Base-by-base conservation (phyloP, 441 rosid species). In the Erodium moschatum region DNA sequence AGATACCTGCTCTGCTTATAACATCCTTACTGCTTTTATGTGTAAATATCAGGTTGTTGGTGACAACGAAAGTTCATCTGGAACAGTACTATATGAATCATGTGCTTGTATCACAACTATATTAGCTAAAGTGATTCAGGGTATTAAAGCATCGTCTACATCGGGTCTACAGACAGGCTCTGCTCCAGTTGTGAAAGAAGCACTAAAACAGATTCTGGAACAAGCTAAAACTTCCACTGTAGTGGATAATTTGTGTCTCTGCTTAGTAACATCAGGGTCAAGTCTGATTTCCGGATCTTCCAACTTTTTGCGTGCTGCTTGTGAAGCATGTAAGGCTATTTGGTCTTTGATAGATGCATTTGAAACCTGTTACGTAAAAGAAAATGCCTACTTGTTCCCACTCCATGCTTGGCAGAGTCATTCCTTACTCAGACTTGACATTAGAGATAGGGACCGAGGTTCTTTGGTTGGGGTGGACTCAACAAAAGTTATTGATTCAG, bases 281-380 rank as follows among this genome's bases (percentile, higher is more conserved):
- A 81, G 89, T 84, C 88, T 91, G 40, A 79, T 81, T 76, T 83
- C 92, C 7, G 95, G 92, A 67, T 88, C 96, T 69, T 85, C 94
- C 73, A 84, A 83, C 72, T 82, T 94, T 85, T 73, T 87, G 78
- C 89, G 78, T 70, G 92, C 86, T 74, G 94, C 92, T 61, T 81
- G 89, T 46, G 99, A 91, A 82, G 92, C 91, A 73, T 87, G 94
- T 73, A 87, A 75, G 75, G 92, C 92, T 71, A 80, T 89, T 63
- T 91, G 91, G 96, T 85, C 80, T 46, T 77, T 94, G 73, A 73
- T 89, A 76, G 87, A 91, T 75, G 83, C 88, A 66, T 76, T 84
- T 52, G 97, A 91, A 86, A 76, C 80, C 62, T 77, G 74, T 65
- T 88, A 73, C 69, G 66, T 64, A 69, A 84, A 80, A 35, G 88